Base-by-base conservation (phyloP, 495 filamentous ascomycete genomes). In the Letharia lupina region DNA sequence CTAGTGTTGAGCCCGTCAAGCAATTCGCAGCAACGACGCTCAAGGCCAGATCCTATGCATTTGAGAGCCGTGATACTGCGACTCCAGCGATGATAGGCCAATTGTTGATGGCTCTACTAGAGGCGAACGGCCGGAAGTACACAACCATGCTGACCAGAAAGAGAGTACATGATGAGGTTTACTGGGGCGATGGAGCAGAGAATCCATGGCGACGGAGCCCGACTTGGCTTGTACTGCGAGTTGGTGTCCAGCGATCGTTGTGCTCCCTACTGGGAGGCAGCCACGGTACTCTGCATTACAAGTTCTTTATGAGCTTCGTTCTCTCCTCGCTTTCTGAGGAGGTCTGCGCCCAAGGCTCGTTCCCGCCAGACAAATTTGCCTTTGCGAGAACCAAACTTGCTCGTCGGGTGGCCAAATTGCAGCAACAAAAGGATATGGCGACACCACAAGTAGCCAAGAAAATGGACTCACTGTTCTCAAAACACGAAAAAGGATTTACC, bases 321-420 rank as follows among this genome's bases (percentile, higher is more conserved):
- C 65, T 86, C 8, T 68, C 78, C 4, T 65, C 75, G 0, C 66
- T 87, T 20, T 68, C 15, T 86, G 6, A 69, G 73, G 4, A 77
- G 81, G 8, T 75, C 63, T 39, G 54, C 71, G 5, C 20, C 13
- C n/a, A 66, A 7, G 62, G 66, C 1, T 35, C 82, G 0, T 62
- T 44, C 9, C 56, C 57, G 23, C 70, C 71, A 10, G 78, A 80
- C 16, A 47, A 70, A 39, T 57, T 70, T 2, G 68, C 73, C 23
- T 77, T 77, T 28, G 74, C 86, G 1, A 81, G 75, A 48, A 63
- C 77, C 18, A 89, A 89, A 66, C 75, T 89, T 12, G 83, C 81
- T 65, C 81, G 85, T 40, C 84, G 86, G 18, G 73, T 88, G 54
- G 82, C 79, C 9, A 88, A 89, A 71, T 52, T 89, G 9, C 82